Conservation (phyloP, 306 rosid species). For the Phaseolus lunatus region DNA sequence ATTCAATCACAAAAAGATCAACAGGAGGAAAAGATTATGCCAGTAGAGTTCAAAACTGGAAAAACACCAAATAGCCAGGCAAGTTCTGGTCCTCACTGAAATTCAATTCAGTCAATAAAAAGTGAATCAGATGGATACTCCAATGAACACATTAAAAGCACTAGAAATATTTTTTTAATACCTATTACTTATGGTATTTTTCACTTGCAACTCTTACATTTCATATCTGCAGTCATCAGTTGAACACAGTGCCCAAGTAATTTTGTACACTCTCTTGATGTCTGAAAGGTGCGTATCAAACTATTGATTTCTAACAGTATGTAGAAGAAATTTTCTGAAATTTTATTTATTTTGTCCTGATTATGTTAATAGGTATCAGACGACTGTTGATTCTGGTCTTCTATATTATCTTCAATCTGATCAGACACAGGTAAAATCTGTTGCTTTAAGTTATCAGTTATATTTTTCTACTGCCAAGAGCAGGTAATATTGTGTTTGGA, state of each 20-base stretch:
- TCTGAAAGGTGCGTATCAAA: slow-evolving; percentile 76
- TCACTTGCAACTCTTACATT: slow-evolving; percentile 40
- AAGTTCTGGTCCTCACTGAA: slow-evolving; percentile 49
- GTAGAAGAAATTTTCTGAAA: slow-evolving; percentile 5
- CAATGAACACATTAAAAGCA: neutral
- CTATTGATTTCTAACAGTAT: slow-evolving; percentile 17
- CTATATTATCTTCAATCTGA: slow-evolving; percentile 88
- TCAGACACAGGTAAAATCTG: slow-evolving; percentile 70
- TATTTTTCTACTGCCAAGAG: slow-evolving; percentile 37
- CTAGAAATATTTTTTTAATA: neutral
- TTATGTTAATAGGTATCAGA: slow-evolving; percentile 68
- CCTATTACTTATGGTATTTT: slow-evolving; percentile 34
- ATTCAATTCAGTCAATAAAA: slow-evolving; percentile 33
- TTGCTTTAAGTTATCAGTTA: slow-evolving; percentile 12
- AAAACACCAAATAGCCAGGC: slow-evolving; percentile 78
- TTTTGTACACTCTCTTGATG: slow-evolving; percentile 87
- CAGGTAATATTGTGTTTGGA: neutral
- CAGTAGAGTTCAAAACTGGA: slow-evolving; percentile 93
- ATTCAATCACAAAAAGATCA: slow-evolving; percentile 55
- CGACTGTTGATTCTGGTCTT: slow-evolving; percentile 81
- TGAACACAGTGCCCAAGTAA: slow-evolving; percentile 94
- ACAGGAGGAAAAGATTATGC: slow-evolving; percentile 67
- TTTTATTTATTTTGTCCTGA: slow-evolving; percentile 30
- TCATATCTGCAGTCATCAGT: slow-evolving; percentile 68
- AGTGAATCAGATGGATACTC: slow-evolving; percentile 33